Base-by-base conservation (phyloP, 1,284 basidiomycete species). In the Trichosporon ovoides region DNA sequence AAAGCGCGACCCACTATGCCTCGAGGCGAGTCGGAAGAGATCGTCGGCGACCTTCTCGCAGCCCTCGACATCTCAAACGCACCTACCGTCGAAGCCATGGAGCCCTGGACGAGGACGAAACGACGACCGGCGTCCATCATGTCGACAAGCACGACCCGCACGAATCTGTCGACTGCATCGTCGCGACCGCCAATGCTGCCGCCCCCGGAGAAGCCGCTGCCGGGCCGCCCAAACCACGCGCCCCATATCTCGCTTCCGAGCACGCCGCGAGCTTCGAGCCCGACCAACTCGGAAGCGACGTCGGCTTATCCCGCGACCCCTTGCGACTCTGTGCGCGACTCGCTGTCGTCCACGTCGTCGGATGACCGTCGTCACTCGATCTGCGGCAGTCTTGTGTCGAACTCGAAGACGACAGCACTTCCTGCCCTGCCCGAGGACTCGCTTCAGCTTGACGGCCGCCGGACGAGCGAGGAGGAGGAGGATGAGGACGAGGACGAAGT, bases 211-310 rank as follows among this genome's bases (percentile, higher is more conserved):
- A 20, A 43, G 38, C 57, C 63, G 2, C 43, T 60, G 1, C 63
- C 63, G 11, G 46, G 50, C 18, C 57, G 53, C 0, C 63, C 59
- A 9, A 18, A 56, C 19, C 33, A 49, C n/a, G 14, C 46, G 10
- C 56, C 55, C 18, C 49, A 49, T 24, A 35, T 46, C 1, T 48
- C 52, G 1, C 34, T 52, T n/a, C 56, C 59, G 10, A 52, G 18
- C 16, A 64, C 68, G 2, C 61, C 66, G 3, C 58, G 58, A 3
- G 43, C 68, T 0, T 62, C 66, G 7, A 67, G 60, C 61, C 70
- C 71, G 2, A 71, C 67, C 6, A 61, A 61, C 55, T 70, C 71
- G 22, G 71, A 73, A 7, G 57, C 61, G 11, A 69, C 68, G 1
- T 67, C 66, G 1, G 48, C 55, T 10, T 69, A 62, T 57, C 71